These are phyloP conservation scores for Berkeleyomyces rouxiae DNA, from an alignment of 2,329 filamentous ascomycete species.

Conservation along the genomic window DNA sequence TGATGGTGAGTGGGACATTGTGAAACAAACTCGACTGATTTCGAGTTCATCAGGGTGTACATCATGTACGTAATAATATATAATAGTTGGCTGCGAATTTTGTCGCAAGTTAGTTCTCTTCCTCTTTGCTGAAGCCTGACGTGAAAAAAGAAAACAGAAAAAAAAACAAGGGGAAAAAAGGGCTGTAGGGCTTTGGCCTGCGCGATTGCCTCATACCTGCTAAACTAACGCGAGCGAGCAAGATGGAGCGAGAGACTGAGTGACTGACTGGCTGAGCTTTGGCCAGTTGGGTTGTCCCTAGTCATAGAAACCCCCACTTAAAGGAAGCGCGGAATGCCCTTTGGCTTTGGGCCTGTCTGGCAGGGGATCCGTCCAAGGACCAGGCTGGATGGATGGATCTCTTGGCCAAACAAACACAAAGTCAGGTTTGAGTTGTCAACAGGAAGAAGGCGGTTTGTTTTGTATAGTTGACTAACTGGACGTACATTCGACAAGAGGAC, in stretches of 20 bases:
- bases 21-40: background rate
- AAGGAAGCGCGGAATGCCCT: conserved; percentile 1
- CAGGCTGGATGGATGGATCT: too few species aligned
- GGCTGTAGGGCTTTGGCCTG: background rate
- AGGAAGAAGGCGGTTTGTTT: background rate
- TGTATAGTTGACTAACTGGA: too few species aligned
- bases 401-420: too few species aligned
- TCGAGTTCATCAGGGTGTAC: background rate
- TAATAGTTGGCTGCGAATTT: background rate
- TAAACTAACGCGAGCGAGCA: background rate
- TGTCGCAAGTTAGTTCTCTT: background rate
- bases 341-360: background rate
- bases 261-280: background rate
- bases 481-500: too few species aligned
- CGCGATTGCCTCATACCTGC: background rate
- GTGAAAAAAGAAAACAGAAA: background rate
- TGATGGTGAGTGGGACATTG: background rate
- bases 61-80: background rate
- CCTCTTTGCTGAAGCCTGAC: background rate
- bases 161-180: too few species aligned
- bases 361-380: background rate
- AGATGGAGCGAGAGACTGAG: background rate
- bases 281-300: background rate
- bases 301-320: conserved; percentile 1
- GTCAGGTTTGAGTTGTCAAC: background rate